Evolutionary conservation across 2,329 filamentous ascomycete species (phyloP).

Genomic region (Plectosphaerella cucumerina): DNA sequence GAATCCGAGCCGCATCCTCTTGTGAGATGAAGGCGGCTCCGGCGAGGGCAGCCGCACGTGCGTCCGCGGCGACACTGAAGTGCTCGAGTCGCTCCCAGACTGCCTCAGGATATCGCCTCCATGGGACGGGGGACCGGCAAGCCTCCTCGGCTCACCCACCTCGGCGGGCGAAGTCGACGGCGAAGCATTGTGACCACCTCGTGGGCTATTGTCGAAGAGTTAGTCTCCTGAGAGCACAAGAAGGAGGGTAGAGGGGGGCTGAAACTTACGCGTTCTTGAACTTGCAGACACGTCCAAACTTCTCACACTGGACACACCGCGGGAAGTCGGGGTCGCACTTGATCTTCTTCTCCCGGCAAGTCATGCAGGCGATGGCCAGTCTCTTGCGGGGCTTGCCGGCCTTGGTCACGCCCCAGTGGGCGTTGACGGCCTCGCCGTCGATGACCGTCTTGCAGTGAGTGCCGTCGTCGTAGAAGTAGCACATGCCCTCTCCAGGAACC

Average conservation of each 20-base stretch:
- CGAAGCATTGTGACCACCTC: conserved; percentile 54
- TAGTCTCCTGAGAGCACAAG: background rate
- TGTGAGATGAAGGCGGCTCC: conserved; percentile 30
- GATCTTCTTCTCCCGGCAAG: conserved; percentile 95
- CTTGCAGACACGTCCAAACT: conserved; percentile 80
- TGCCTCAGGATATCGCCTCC: conserved; percentile 31
- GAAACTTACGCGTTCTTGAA: conserved; percentile 77
- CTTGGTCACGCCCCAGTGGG: conserved; percentile 91
- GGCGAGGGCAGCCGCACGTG: conserved; percentile 27
- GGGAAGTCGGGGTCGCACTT: conserved; percentile 89
- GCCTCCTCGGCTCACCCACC: conserved; percentile 38
- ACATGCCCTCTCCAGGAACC: conserved; percentile 73
- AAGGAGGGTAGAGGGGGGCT: background rate
- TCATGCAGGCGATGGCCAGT: conserved; percentile 86
- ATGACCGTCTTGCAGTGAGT: conserved; percentile 79
- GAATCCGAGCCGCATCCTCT: conserved; percentile 45
- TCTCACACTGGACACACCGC: conserved; percentile 87
- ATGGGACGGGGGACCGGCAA: conserved; percentile 22
- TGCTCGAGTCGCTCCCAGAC: conserved; percentile 39
- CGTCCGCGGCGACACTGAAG: conserved; percentile 43
- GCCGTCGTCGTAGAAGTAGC: conserved; percentile 83
- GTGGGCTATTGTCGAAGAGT: conserved; percentile 35
- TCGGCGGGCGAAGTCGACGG: conserved; percentile 49
- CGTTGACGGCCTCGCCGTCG: conserved; percentile 82
- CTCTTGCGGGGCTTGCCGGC: conserved; percentile 90